Evolutionary conservation across 2,329 filamentous ascomycete species (phyloP).

Genomic region (Colletotrichum sp.): DNA sequence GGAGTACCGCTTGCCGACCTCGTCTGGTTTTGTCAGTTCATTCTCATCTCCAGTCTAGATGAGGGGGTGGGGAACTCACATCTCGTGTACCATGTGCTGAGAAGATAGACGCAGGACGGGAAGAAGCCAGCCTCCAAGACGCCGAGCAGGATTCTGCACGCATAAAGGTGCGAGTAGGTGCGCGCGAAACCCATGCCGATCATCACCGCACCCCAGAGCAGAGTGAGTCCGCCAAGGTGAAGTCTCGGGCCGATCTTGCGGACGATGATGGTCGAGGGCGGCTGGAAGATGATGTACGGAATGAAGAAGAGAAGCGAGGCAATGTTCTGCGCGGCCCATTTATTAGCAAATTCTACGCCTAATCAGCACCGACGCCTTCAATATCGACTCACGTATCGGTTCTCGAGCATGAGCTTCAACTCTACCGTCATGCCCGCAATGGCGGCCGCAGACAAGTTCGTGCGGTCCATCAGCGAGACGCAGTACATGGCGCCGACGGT

Average conservation of each 20-base stretch:
- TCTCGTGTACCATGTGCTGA: conserved; percentile 77
- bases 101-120: conserved; percentile 71
- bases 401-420: conserved; percentile 45
- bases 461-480: conserved; percentile 79
- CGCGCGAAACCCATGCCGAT: conserved; percentile 69
- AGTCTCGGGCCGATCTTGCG: conserved; percentile 68
- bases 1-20: conserved; percentile 73
- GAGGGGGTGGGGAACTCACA: conserved; percentile 45
- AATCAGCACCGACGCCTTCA: background rate
- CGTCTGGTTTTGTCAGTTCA: conserved; percentile 44
- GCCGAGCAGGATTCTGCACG: conserved; percentile 64
- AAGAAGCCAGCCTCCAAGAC: conserved; percentile 75
- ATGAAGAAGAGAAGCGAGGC: conserved; percentile 77
- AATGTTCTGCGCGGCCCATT: conserved; percentile 51
- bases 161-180: conserved; percentile 56
- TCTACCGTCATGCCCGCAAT: conserved; percentile 69
- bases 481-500: conserved; percentile 74
- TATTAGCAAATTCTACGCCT: background rate
- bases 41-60: background rate
- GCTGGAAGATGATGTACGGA: conserved; percentile 74
- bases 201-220: conserved; percentile 66
- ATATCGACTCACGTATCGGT: conserved; percentile 45
- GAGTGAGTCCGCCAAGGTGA: conserved; percentile 58
- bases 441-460: conserved; percentile 74
- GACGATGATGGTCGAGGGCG: conserved; percentile 71